Percentiles rank a stretch among this genome's conserved stretches.
phyloP scores from a whole-genome alignment of 2,329 filamentous ascomycete genomes.

The Cladosporium cucumerinum region DNA sequence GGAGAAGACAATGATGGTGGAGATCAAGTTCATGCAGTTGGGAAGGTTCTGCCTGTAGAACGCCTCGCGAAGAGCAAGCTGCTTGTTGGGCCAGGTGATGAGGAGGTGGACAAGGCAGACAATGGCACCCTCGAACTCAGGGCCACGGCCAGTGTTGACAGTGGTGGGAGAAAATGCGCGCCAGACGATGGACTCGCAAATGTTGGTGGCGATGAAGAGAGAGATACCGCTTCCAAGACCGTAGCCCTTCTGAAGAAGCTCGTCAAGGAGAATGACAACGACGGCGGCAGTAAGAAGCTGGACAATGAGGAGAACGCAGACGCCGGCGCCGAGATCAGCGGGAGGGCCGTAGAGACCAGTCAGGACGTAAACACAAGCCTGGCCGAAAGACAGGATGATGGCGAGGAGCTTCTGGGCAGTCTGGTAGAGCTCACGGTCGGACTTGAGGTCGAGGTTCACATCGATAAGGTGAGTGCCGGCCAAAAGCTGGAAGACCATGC shows the following conservation, averaged over 20 bases:
- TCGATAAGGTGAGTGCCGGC: constrained; percentile 99
- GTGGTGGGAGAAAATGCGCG: constrained; percentile 99
- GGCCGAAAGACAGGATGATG: constrained; percentile 95
- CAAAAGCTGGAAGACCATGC: constrained; percentile 99
- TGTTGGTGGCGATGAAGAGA: constrained; percentile 99
- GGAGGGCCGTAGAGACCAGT: constrained; percentile 97
- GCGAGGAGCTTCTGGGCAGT: constrained; percentile 97
- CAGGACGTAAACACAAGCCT: constrained; percentile 96
- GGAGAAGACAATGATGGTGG: constrained; percentile 88
- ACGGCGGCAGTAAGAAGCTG: constrained; percentile 96
- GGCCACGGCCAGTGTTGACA: constrained; percentile 98
- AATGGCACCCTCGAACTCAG: constrained; percentile 97
- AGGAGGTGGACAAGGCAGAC: constrained; percentile 97
- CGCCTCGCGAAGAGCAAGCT: constrained; percentile 93
- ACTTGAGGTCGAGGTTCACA: constrained; percentile 99
- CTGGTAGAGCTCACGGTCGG: constrained; percentile 99
- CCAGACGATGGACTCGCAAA: constrained; percentile 99
- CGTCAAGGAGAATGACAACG: constrained; percentile 98
- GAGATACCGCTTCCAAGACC: constrained; percentile 98
- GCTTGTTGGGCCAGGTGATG: constrained; percentile 99
- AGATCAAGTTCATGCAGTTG: constrained; percentile 98
- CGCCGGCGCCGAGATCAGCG: constrained; percentile 92
- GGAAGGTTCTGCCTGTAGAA: constrained; percentile 99
- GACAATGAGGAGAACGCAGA: constrained; percentile 96
- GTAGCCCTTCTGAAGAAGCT: constrained; percentile 99